Conservation (phyloP, 192 early-diverging fungal genomes). For the Funneliformis mosseae region DNA sequence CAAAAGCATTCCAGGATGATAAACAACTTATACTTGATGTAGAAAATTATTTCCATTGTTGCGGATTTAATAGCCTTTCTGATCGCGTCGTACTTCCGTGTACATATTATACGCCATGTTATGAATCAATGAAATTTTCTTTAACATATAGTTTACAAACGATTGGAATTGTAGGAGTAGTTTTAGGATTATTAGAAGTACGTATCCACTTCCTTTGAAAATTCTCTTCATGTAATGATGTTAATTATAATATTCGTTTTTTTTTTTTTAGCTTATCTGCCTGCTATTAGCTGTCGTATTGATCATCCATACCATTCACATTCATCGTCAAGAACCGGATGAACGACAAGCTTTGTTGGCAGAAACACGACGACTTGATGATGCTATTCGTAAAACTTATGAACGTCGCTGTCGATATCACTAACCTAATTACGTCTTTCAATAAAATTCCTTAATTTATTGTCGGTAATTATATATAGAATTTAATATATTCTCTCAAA, state of each 20-base stretch:
- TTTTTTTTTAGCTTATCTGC: background rate
- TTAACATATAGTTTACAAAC: constrained; percentile 2
- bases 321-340: background rate
- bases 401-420: background rate
- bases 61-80: background rate
- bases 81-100: background rate
- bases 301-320: background rate
- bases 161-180: background rate
- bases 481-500: too few relatives aligned
- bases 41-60: constrained; percentile 7
- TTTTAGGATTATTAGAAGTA: background rate
- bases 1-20: background rate
- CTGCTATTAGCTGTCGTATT: background rate
- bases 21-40: background rate
- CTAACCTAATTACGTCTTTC: too few relatives aligned
- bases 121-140: background rate
- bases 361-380: background rate
- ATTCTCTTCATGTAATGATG: background rate
- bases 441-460: too few relatives aligned
- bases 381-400: constrained; percentile 1
- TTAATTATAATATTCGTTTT: background rate
- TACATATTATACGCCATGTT: background rate
- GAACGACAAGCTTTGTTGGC: constrained; percentile 1
- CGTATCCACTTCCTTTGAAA: background rate
- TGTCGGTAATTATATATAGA: too few relatives aligned